Evolutionary conservation across 1,139 yeast genomes (phyloP).

Genomic region (Lizanozyma gosingica): DNA sequence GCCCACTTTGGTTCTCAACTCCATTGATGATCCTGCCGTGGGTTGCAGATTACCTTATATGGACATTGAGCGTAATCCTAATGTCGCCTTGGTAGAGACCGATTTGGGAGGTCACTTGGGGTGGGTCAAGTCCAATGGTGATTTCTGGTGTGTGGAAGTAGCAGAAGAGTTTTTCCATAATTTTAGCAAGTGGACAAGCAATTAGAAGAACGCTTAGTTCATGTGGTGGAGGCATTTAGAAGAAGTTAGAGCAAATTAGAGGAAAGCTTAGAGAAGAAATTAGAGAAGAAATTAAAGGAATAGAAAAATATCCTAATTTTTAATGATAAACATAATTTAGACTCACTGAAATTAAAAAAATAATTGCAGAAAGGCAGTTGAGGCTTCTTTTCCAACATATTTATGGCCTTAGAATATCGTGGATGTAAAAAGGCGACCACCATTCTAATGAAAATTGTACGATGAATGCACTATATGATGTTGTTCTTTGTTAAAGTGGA

Average conservation of each 20-base stretch:
- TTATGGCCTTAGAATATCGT: no score
- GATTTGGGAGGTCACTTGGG: constrained; percentile 58
- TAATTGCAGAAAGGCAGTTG: no score
- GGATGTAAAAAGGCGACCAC: no score
- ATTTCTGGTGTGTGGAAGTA: constrained; percentile 67
- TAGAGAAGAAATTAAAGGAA: no score
- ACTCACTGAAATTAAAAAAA: no score
- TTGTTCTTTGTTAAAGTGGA: no score
- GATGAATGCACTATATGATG: no score
- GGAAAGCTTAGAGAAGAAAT: no score
- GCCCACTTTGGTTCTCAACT: constrained; percentile 61
- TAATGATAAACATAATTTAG: no score
- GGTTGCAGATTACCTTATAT: constrained; percentile 34
- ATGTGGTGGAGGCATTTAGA: background rate
- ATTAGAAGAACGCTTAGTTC: background rate
- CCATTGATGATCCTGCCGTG: constrained; percentile 81
- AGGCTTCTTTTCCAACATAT: no score
- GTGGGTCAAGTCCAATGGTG: constrained; percentile 46
- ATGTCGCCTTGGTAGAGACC: constrained; percentile 28
- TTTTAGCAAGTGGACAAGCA: constrained; percentile 25
- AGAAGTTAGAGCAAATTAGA: background rate
- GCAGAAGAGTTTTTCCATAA: constrained; percentile 52
- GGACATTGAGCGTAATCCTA: constrained; percentile 21
- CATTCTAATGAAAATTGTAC: no score
- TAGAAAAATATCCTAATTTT: no score